phyloP scores from a whole-genome alignment of 257 asterid species.

The Solanum arcanum region DNA sequence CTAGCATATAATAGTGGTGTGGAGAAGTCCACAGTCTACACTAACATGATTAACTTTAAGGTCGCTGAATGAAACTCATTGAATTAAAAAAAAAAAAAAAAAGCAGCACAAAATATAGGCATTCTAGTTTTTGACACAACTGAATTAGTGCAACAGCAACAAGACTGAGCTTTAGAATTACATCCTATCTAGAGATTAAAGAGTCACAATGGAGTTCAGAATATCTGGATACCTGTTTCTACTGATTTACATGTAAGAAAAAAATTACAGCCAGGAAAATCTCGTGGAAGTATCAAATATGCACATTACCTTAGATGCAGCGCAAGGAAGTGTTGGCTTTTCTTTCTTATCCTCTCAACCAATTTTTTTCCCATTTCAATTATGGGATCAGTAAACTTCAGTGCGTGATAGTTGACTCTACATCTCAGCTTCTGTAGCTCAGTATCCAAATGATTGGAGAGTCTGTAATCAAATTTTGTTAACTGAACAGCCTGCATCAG shows the following conservation, averaged over 20 bases:
- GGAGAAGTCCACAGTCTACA: background rate
- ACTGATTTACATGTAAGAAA: background rate
- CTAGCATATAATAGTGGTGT: background rate
- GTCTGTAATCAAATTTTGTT: conserved; percentile 64
- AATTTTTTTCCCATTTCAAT: conserved; percentile 47
- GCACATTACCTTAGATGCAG: conserved; percentile 52
- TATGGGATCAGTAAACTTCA: conserved; percentile 56
- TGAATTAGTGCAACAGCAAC: background rate
- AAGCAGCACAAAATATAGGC: background rate
- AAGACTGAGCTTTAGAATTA: background rate
- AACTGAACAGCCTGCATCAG: conserved; percentile 53
- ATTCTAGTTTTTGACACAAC: background rate
- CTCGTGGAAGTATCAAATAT: background rate
- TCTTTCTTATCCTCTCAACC: conserved; percentile 46
- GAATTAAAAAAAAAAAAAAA: background rate
- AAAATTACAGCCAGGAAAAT: background rate
- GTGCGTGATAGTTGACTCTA: conserved; percentile 60
- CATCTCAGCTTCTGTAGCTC: conserved; percentile 72
- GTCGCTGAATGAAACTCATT: background rate
- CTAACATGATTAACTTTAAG: background rate
- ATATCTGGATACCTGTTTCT: background rate
- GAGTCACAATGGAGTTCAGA: background rate
- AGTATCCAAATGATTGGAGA: conserved; percentile 39
- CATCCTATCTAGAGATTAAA: background rate
- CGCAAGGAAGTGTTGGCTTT: conserved; percentile 47